Base-by-base conservation (phyloP, 495 filamentous ascomycete species). In the Alectoria sarmentosa region DNA sequence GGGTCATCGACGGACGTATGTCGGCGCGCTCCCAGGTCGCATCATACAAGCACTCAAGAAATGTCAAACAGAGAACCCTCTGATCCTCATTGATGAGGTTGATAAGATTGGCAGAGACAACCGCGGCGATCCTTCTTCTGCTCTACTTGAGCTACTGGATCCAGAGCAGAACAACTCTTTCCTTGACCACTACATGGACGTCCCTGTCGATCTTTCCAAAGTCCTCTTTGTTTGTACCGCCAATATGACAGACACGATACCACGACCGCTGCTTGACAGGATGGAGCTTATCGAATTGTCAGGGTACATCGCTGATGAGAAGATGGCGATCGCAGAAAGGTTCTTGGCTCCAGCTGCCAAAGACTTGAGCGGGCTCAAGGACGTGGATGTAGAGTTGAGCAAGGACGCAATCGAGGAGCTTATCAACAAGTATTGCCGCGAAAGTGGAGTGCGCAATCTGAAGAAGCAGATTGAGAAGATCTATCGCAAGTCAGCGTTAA, bases 401-500 rank as follows among this genome's bases (percentile, higher is more conserved):
- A 82, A 91, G 68, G 85, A 88, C 36, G 95, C 92, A 5, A 95
- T 99, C 64, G 86, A 91, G 69, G 95, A 99, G 76, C 80, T 99
- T 62, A 99, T 98, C 82, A 97, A 98, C 75, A 95, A 89, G 17
- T 99, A 99, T 78, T 96, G 92, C 77, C 87, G 95, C 21, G 95
- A 99, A 74, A 92, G 90, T 57, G 95, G 95, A 67, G 95, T 99
- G 32, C 90, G 95, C 54, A 98, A 98, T 74, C 77, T 99, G 69
- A 99, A 99, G 82, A 98, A 99, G 80, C 93, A 98, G 73, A 99
- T 99, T 67, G 95, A 99, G 73, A 98, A 98, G 79, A 90, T 99
- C 8, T 99, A 96, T 76, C 89, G 95, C 49, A 99, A 99, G 77
- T 89, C 92, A 23, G 95, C 95, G 15, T 82, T 98, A 67, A 97